Evolutionary conservation across 169 alveolate species (phyloP), one percentile per base, ranked within the genome.

Genomic region (Hepatocystis sp.): DNA sequence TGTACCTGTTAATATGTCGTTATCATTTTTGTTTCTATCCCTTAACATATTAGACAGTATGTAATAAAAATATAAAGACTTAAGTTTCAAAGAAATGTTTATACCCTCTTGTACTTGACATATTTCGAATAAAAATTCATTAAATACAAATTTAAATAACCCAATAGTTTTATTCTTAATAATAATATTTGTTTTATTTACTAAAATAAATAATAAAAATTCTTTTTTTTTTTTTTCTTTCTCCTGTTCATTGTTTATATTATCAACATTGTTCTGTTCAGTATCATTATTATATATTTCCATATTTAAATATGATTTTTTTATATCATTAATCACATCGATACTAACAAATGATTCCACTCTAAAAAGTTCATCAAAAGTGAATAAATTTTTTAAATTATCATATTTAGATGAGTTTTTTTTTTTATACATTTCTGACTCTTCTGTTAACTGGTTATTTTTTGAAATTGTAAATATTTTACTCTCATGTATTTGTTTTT

Each of bases 151-250:
- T 58, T 76, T 58, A 51, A 76, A 76, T 49, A 76, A 21, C 8
- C 88, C 88, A 58, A 58, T 76, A 58, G 56, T 76, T 52, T 60
- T 76, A 58, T 76, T 76, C 4, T 34, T 27, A 25, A 76, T 27
- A 34, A 32, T 32, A 17, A 76, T 19, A 49, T 58, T 58, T 4
- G 49, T 76, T 76, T 76, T 30, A 13, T 51, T 28, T 58, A 76
- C 46, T 30, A 76, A 49, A 8, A 76, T 28, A 36, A 76, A 76
- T 5, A 58, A 76, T 44, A 76, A 34, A 42, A n/a, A 15, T n/a
- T 40, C 1, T 27, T 46, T 66, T n/a, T 52, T 67, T 8, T 19
- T 39, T 15, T 56, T 13, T 11, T 13, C 46, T 15, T 56, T 25
- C 21, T 56, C 34, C 27, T 19, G 39, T 28, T 76, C 52, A 2